Conservation (phyloP, 2,329 filamentous ascomycete species). For the Fusarium oxysporum region DNA sequence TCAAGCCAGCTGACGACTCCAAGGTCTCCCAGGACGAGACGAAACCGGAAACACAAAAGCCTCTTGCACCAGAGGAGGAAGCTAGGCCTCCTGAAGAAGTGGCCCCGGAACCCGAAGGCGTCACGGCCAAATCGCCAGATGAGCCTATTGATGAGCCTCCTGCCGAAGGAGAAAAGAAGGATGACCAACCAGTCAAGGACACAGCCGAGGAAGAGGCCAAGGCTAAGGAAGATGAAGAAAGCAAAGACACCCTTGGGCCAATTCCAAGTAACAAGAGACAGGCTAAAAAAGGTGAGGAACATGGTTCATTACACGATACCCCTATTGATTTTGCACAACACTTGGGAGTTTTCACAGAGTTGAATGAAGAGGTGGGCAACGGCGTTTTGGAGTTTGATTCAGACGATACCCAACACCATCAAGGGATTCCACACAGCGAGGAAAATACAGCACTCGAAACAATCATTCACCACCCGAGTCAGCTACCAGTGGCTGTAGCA, state of each 20-base stretch:
- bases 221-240: constrained; percentile 50
- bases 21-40: constrained; percentile 27
- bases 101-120: constrained; percentile 33
- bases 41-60: constrained; percentile 32
- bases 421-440: constrained; percentile 33
- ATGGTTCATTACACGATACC: constrained; percentile 53
- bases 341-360: constrained; percentile 45
- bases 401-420: constrained; percentile 43
- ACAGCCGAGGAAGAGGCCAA: constrained; percentile 34
- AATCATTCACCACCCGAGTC: constrained; percentile 23
- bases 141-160: constrained; percentile 33
- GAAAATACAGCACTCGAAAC: constrained; percentile 41
- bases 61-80: constrained; percentile 26
- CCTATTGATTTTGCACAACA: constrained; percentile 51
- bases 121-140: constrained; percentile 19
- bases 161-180: constrained; percentile 36
- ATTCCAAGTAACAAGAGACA: constrained; percentile 53
- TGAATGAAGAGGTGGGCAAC: constrained; percentile 41
- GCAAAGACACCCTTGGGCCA: constrained; percentile 54
- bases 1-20: constrained; percentile 39
- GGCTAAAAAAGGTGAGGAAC: constrained; percentile 59
- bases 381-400: constrained; percentile 47
- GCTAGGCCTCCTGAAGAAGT: constrained; percentile 31
- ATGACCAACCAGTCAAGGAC: constrained; percentile 17
- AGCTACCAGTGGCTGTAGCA: constrained; percentile 21